These are phyloP conservation scores for Xylariaceae sp. DNA, from an alignment of 2,329 filamentous ascomycete genomes.

Conservation along the genomic window DNA sequence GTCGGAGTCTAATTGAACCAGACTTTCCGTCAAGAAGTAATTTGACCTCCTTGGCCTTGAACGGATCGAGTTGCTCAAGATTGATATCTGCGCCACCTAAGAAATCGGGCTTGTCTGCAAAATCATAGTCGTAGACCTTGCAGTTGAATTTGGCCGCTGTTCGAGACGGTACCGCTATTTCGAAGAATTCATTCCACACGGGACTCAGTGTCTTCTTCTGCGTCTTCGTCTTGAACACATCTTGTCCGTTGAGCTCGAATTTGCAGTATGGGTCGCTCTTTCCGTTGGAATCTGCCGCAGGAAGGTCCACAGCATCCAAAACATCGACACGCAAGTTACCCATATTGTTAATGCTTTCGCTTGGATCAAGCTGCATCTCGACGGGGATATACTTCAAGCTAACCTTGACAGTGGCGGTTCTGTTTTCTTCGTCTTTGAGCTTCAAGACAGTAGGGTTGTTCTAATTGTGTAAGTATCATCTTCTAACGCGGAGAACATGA, in stretches of 20 bases:
- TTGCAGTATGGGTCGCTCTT: slow-evolving; percentile 97
- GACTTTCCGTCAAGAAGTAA: slow-evolving; percentile 84
- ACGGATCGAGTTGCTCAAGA: slow-evolving; percentile 77
- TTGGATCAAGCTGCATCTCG: slow-evolving; percentile 88
- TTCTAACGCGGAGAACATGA: not conserved
- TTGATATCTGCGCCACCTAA: slow-evolving; percentile 75
- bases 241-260: slow-evolving; percentile 83
- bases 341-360: slow-evolving; percentile 99
- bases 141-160: slow-evolving; percentile 79
- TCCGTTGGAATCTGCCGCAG: slow-evolving; percentile 89
- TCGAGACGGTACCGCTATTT: slow-evolving; percentile 74
- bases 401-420: slow-evolving; percentile 75
- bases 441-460: slow-evolving; percentile 85
- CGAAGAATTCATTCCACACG: slow-evolving; percentile 95
- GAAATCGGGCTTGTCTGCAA: slow-evolving; percentile 89
- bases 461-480: slow-evolving; percentile 35
- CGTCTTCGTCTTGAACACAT: slow-evolving; percentile 91
- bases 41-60: slow-evolving; percentile 70
- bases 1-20: slow-evolving; percentile 72
- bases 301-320: slow-evolving; percentile 80
- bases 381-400: slow-evolving; percentile 93
- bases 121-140: slow-evolving; percentile 92
- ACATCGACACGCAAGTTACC: slow-evolving; percentile 92
- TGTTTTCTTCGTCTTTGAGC: slow-evolving; percentile 73
- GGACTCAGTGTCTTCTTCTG: slow-evolving; percentile 97